These are phyloP conservation scores for Epithele typhae DNA, from an alignment of 768 basidiomycete species.

Conservation along the genomic window DNA sequence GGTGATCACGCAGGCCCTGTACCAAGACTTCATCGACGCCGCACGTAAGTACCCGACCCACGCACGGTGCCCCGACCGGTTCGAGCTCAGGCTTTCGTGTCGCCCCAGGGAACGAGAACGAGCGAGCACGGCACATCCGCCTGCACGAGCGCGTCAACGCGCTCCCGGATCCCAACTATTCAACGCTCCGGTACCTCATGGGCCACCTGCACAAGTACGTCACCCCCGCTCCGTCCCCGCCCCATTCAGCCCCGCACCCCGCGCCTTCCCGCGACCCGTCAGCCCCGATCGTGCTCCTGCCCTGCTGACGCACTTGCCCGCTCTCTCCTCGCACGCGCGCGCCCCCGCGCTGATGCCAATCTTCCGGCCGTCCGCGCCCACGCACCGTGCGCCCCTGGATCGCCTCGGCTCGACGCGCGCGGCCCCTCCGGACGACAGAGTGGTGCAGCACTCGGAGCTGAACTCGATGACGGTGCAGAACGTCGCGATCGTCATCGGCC, in stretches of 20 bases:
- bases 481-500: conserved; percentile 94
- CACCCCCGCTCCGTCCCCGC: background rate
- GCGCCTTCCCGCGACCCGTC: background rate
- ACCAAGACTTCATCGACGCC: conserved; percentile 93
- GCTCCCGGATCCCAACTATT: conserved; percentile 97
- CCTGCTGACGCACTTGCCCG: background rate
- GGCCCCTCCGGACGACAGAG: conserved; percentile 37
- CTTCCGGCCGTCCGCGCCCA: too few species aligned
- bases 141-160: conserved; percentile 97
- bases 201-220: conserved; percentile 87
- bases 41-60: conserved; percentile 59
- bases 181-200: conserved; percentile 92
- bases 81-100: too few species aligned
- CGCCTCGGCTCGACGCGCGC: background rate
- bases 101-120: conserved; percentile 79
- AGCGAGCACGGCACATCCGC: conserved; percentile 90
- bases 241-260: background rate
- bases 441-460: conserved; percentile 65
- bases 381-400: background rate
- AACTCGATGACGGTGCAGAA: conserved; percentile 95
- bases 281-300: background rate
- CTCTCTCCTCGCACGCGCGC: background rate
- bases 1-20: conserved; percentile 74
- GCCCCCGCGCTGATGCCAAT: too few species aligned
- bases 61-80: background rate